Percentiles rank a stretch among this genome's conserved stretches.
phyloP scores from a whole-genome alignment of 1,139 yeast species.

The Debaryomyces coudertii region DNA sequence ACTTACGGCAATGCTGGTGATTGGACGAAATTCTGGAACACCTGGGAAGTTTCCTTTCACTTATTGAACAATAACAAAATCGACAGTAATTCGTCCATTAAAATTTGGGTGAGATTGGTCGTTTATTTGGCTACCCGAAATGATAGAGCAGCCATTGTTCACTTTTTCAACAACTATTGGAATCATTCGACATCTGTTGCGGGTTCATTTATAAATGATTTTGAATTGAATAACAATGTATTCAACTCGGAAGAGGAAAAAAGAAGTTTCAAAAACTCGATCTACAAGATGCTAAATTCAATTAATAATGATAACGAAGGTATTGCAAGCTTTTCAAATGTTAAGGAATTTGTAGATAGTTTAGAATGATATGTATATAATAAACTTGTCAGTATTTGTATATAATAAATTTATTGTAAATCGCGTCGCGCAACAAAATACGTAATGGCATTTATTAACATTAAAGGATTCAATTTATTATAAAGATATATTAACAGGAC shows the following conservation, averaged over 20 bases:
- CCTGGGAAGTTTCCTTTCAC: conserved; percentile 35
- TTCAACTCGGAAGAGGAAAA: conserved; percentile 28
- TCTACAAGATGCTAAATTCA: conserved; percentile 21
- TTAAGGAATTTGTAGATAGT: conserved; percentile 15
- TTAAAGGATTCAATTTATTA: neutral
- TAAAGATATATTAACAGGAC: neutral
- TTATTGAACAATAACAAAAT: conserved; percentile 15
- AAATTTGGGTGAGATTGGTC: conserved; percentile 39
- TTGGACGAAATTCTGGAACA: conserved; percentile 46
- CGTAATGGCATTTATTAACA: neutral
- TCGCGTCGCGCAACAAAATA: conserved; percentile 11
- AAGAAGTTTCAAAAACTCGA: conserved; percentile 26
- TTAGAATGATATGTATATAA: conserved; percentile 7
- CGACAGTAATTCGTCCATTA: conserved; percentile 10
- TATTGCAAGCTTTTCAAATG: conserved; percentile 12
- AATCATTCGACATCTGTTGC: conserved; percentile 22
- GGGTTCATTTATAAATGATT: conserved; percentile 30
- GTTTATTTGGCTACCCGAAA: conserved; percentile 38
- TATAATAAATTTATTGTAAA: conserved; percentile 4
- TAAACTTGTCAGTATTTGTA: conserved; percentile 7
- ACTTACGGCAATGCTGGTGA: conserved; percentile 44
- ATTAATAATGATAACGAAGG: conserved; percentile 18
- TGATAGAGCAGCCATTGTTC: conserved; percentile 30
- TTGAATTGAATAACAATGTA: conserved; percentile 18
- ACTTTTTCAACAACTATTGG: conserved; percentile 41